Evolutionary conservation across 257 asterid species (phyloP), one percentile per base, ranked within the genome.

Genomic region (Striga asiatica): DNA sequence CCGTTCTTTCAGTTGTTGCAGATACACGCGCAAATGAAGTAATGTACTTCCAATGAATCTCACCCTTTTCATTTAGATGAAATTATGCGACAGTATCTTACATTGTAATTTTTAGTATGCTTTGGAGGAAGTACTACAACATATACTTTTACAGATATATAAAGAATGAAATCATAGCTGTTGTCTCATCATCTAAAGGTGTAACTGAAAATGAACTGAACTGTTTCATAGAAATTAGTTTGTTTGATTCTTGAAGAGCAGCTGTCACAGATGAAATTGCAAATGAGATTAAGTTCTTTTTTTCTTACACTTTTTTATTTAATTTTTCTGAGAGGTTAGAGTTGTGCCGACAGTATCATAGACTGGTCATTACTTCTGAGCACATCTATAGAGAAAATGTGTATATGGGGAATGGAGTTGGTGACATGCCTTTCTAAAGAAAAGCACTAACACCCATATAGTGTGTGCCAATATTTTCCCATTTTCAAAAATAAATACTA

Each of bases 11-110:
- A 66, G 91, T 86, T 56, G 97, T 85, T 66, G 80, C 91, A 51
- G 94, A 82, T 65, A 74, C 94, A 16, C 93, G 97, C 35, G 88
- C 95, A 62, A 84, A 92, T 82, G 99, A 92, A 82, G 99, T 92
- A 92, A 88, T 75, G 78, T 71, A 77, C 69, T 74, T 74, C n/a
- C 54, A 69, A 67, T 54, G 53, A 61, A 66, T 71, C 80, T 67
- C 62, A 47, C 35, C 74, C 67, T 53, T 31, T 46, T 41, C 37
- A 50, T 58, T 31, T 43, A 46, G 21, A 56, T 27, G 31, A 21
- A 50, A 14, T 57, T 42, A 23, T 11, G 25, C 42, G 12, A 28
- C 20, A 56, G 14, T 39, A 38, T 28, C 42, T n/a, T 29, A 29
- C 20, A 50, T 12, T 12, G n/a, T 29, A 58, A 25, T 25, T 57